Base-by-base conservation (phyloP, 176 grass and related monocot species). In the Oryza punctata region DNA sequence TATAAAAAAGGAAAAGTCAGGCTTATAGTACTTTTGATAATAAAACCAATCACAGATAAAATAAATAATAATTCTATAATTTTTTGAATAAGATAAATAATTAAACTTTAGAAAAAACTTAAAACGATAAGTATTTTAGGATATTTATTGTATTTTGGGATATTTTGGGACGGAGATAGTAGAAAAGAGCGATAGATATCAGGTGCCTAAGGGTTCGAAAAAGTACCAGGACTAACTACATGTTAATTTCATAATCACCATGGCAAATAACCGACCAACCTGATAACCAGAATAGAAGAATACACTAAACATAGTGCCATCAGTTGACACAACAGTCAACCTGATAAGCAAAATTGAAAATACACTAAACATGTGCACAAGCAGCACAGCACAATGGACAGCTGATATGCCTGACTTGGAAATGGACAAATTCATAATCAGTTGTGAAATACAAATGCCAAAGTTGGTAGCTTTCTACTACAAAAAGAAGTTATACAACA, bases 401-500 rank as follows among this genome's bases (percentile, higher is more conserved):
- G 52, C 52, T 66, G 24, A 72, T 15, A 30, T 12, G 73, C 43
- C 18, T 47, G 45, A 69, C 16, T 28, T 12, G 1, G 29, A 59
- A 73, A 61, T 65, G 46, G 64, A 60, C 59, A 79, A 61, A 72
- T 64, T 63, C 59, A 78, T 73, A 49, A 14, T 5, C 35, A 2
- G 5, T 78, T 74, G 2, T 49, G 25, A 72, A 78, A 78, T 72
- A 72, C 49, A 78, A 37, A 76, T 49, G 18, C 27, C 25, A 82
- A 46, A 24, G 57, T 65, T 6, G 19, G 12, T 67, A 46, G 26
- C 67, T 74, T 9, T 77, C 82, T 77, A 75, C 29, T 40, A 23
- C 61, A 61, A 19, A 73, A 54, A 81, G 54, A 26, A 60, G 19
- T 82, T 67, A 44, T 73, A 69, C 88, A 67, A 46, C 57, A 24